These are phyloP conservation scores for Apiotrichum sp. DNA, from an alignment of 1,284 basidiomycete species.

Conservation along the genomic window DNA sequence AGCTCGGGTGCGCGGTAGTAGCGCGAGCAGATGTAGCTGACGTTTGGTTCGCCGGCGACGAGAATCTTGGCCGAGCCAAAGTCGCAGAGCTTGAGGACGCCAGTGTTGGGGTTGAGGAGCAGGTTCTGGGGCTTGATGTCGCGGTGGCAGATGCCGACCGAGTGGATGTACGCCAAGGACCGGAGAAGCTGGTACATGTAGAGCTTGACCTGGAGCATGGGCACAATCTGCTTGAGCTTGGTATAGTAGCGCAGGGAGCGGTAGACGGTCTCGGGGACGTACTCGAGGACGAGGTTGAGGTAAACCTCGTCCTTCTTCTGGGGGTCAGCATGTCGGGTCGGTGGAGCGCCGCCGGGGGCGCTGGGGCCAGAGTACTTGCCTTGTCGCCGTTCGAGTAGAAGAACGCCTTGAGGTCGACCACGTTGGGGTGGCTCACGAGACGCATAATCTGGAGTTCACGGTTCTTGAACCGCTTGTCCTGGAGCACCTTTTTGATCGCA, in stretches of 20 bases:
- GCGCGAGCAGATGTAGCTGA: conserved; percentile 98
- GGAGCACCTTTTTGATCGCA: conserved; percentile 99
- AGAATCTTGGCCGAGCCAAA: conserved; percentile 99
- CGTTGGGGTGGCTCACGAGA: conserved; percentile 93
- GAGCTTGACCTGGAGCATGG: conserved; percentile 93
- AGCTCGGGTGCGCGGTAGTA: conserved; percentile 99
- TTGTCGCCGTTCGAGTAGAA: conserved; percentile 99
- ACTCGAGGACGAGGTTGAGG: conserved; percentile 98
- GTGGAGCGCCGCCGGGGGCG: no score
- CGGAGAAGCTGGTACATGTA: conserved; percentile 72
- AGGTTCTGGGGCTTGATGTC: conserved; percentile 99
- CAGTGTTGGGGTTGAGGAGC: conserved; percentile 90
- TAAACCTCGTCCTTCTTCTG: conserved; percentile 93
- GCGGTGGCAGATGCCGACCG: conserved; percentile 73
- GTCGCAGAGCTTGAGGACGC: conserved; percentile 95
- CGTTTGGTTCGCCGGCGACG: conserved; percentile 95
- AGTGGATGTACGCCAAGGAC: conserved; percentile 21
- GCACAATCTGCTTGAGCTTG: conserved; percentile 99
- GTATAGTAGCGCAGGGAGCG: conserved; percentile 97
- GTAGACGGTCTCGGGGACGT: conserved; percentile 98
- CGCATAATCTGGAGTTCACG: conserved; percentile 99
- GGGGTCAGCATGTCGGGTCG: not conserved
- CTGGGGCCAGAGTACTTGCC: conserved; percentile 51
- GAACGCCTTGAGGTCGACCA: conserved; percentile 94
- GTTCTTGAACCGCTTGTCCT: conserved; percentile 99